Conservation (phyloP, 176 grass and related monocot species). For the Pharus latifolius region DNA sequence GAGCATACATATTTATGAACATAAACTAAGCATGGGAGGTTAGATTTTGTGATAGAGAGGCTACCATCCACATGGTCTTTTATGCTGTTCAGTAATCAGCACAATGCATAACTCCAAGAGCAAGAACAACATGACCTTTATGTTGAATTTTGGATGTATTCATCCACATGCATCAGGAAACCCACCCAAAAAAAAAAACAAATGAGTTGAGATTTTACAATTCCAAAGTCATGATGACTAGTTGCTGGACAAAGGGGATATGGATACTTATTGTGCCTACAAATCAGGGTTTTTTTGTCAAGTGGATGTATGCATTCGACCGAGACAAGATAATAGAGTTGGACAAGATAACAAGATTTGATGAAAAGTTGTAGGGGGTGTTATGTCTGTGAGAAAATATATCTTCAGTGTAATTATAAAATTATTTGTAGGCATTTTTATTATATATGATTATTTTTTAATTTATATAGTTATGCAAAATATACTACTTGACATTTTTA, state of each 20-base stretch:
- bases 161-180: background rate
- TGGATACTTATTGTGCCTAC: background rate
- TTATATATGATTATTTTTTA: no score
- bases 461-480: no score
- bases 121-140: conserved; percentile 15
- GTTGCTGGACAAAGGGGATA: background rate
- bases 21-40: background rate
- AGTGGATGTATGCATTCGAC: background rate
- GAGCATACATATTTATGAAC: conserved; percentile 23
- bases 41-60: conserved; percentile 1
- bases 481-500: no score
- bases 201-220: background rate
- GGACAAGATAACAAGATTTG: background rate
- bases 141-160: conserved; percentile 13
- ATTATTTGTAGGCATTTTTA: no score
- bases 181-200: conserved; percentile 35
- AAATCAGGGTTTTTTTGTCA: conserved; percentile 13
- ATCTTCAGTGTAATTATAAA: no score
- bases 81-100: background rate
- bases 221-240: conserved; percentile 2
- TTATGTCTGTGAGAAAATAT: background rate
- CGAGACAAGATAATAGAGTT: background rate
- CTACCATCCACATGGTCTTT: conserved; percentile 17
- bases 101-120: background rate
- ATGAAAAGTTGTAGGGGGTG: background rate